Evolutionary conservation across 2,329 filamentous ascomycete species (phyloP).

Genomic region (Diaporthe caulivora): DNA sequence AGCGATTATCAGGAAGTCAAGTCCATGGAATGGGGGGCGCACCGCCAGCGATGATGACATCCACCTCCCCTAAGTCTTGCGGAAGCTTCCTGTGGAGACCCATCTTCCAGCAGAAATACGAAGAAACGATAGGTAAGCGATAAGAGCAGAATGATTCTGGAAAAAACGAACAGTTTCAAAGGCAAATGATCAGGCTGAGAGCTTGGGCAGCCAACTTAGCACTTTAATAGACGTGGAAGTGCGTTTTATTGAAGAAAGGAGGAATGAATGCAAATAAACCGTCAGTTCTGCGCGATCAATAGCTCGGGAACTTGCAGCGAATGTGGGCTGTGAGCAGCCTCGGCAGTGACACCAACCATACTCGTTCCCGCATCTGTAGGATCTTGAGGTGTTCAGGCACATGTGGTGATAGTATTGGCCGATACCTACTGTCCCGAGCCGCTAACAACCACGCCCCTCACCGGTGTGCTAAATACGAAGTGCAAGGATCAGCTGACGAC

Average conservation of each 20-base stretch:
- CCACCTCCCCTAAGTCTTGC: conserved; percentile 56
- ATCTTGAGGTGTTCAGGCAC: not conserved
- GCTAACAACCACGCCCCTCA: not conserved
- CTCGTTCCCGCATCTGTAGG: no score
- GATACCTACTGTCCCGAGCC: no score
- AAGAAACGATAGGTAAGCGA: not conserved
- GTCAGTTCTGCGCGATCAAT: not conserved
- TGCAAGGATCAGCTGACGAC: not conserved
- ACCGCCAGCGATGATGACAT: conserved; percentile 65
- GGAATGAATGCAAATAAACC: not conserved
- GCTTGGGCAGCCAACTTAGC: not conserved
- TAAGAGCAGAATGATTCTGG: not conserved
- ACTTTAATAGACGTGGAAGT: not conserved
- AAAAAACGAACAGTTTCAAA: no score
- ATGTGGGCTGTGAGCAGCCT: not conserved
- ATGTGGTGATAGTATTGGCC: no score
- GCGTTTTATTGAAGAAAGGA: not conserved
- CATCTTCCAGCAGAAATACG: not conserved
- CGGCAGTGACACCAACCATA: no score
- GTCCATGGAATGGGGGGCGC: conserved; percentile 24
- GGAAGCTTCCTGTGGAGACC: conserved; percentile 41
- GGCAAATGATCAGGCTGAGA: no score
- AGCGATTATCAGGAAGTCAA: not conserved
- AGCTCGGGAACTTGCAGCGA: not conserved
- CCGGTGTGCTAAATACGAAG: not conserved